phyloP scores from a whole-genome alignment of 2,329 filamentous ascomycete species.

The Zasmidium angulare region DNA sequence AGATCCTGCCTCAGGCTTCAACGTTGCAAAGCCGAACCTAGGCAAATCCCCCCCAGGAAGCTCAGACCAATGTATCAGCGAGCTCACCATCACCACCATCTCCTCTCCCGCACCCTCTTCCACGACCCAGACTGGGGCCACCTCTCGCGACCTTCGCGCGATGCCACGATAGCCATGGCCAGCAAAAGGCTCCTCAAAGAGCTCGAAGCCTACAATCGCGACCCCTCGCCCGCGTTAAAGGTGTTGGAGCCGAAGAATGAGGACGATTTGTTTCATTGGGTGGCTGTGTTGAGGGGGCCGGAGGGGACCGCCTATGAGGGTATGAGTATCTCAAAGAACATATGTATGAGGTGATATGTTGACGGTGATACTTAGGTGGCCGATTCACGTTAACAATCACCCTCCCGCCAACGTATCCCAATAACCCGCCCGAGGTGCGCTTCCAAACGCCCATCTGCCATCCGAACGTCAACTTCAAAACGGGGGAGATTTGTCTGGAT shows the following conservation, averaged over 20 bases:
- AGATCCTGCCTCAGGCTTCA: conserved; percentile 1
- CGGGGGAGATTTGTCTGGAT: conserved; percentile 92
- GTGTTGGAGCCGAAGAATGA: conserved; percentile 59
- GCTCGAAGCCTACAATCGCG: conserved; percentile 57
- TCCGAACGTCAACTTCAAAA: conserved; percentile 72
- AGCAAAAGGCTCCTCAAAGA: conserved; percentile 63
- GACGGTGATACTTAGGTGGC: conserved; percentile 53
- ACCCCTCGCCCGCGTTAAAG: conserved; percentile 57
- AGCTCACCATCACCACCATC: background rate
- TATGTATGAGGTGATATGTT: no score
- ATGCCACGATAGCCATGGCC: conserved; percentile 25
- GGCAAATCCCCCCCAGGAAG: no score
- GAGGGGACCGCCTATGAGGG: conserved; percentile 61
- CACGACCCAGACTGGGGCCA: conserved; percentile 10
- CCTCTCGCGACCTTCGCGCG: background rate
- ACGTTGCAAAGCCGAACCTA: background rate
- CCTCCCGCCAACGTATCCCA: conserved; percentile 77
- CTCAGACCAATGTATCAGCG: background rate
- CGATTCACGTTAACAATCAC: conserved; percentile 79
- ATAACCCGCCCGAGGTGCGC: conserved; percentile 70
- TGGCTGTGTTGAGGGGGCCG: conserved; percentile 61
- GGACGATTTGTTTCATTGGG: conserved; percentile 59
- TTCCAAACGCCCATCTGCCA: conserved; percentile 87
- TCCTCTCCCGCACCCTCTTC: conserved; percentile 3
- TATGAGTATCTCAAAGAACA: no score